Evolutionary conservation across 257 asterid genomes (phyloP).

Genomic region (Euphrasia confusa): DNA sequence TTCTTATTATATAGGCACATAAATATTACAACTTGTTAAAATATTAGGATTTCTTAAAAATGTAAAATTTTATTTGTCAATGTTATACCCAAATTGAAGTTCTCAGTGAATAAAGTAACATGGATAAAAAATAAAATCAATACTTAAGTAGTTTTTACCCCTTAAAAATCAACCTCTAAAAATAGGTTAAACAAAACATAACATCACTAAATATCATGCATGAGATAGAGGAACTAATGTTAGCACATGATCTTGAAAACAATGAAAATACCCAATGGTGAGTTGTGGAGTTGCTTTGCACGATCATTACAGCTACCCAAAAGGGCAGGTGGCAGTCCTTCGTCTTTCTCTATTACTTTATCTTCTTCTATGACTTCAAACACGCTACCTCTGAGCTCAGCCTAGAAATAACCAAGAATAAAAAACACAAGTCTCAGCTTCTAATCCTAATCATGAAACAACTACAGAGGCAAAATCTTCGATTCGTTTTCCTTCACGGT

Average conservation of each 20-base stretch:
- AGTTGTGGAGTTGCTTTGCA: conserved; percentile 86
- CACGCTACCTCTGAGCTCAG: conserved; percentile 94
- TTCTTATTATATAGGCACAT: too few species aligned
- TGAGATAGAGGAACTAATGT: background rate
- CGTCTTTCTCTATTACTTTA: conserved; percentile 63
- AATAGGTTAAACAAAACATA: too few species aligned
- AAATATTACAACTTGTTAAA: too few species aligned
- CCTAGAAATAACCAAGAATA: conserved; percentile 43
- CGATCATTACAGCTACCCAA: conserved; percentile 96
- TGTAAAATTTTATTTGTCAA: too few species aligned
- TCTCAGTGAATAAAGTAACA: too few species aligned
- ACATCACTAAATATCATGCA: conserved; percentile 1
- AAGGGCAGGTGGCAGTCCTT: conserved; percentile 84
- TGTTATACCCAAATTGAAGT: too few species aligned
- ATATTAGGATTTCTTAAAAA: too few species aligned
- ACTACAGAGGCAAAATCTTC: background rate
- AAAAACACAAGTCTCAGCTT: conserved; percentile 16
- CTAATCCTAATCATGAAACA: background rate
- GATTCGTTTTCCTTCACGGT: too few species aligned
- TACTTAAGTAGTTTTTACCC: too few species aligned
- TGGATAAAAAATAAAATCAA: too few species aligned
- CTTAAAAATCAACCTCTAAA: too few species aligned
- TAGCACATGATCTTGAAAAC: conserved; percentile 1
- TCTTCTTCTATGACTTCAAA: conserved; percentile 97
- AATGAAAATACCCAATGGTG: conserved; percentile 64